Conservation (phyloP, 2,329 filamentous ascomycete genomes). For the Trichophyton benhamiae region DNA sequence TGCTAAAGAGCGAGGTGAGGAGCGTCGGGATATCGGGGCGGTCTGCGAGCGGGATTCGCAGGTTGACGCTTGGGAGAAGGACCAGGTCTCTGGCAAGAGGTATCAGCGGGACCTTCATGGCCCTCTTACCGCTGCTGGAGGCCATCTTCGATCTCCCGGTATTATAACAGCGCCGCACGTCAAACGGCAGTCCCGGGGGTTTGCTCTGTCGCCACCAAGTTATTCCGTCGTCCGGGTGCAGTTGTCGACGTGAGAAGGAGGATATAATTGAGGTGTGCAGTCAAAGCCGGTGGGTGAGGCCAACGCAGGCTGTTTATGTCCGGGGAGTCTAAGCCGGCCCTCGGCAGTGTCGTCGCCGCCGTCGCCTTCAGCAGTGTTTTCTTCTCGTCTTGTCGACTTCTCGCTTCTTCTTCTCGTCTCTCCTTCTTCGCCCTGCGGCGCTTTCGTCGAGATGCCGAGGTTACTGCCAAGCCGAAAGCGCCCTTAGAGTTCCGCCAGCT, state of each 20-base stretch:
- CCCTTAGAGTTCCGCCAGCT: neutral
- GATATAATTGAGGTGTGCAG: neutral
- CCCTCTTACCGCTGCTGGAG: constrained; percentile 5
- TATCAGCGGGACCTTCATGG: constrained; percentile 56
- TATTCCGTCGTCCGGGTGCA: neutral
- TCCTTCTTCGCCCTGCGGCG: neutral
- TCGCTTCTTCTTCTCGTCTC: neutral
- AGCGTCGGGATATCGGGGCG: constrained; percentile 82
- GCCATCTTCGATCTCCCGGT: neutral
- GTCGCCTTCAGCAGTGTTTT: neutral
- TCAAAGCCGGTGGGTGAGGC: neutral
- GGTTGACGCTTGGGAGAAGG: constrained; percentile 71
- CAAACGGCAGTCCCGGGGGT: neutral
- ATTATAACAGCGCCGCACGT: neutral
- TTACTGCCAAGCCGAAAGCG: neutral
- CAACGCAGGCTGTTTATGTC: neutral
- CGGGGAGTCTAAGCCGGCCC: neutral
- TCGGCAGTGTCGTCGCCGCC: neutral
- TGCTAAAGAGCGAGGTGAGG: constrained; percentile 71
- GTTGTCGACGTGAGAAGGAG: neutral
- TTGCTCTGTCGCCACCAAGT: neutral
- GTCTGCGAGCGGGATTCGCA: constrained; percentile 71
- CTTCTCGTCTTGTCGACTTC: neutral
- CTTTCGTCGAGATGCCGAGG: neutral
- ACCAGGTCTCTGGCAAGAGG: constrained; percentile 69